These are phyloP conservation scores for Saturnispora silvae DNA, from an alignment of 805 yeast genomes.

Conservation along the genomic window DNA sequence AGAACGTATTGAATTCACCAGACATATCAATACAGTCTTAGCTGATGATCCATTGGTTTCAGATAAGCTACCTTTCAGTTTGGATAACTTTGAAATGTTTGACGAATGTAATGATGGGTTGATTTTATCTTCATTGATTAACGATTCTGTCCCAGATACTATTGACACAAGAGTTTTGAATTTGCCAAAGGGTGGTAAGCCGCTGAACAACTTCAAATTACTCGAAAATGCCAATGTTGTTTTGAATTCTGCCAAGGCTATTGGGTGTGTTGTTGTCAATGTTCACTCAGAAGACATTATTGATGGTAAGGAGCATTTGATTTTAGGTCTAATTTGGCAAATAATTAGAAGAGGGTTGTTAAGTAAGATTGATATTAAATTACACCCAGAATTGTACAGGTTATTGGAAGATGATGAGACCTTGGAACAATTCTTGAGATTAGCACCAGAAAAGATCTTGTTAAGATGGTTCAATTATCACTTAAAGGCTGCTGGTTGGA, in stretches of 20 bases:
- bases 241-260: conserved; percentile 96
- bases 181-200: conserved; percentile 69
- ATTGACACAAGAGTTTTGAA: conserved; percentile 96
- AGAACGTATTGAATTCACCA: conserved; percentile 90
- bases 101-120: conserved; percentile 96
- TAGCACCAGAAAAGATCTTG: conserved; percentile 95
- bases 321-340: conserved; percentile 92
- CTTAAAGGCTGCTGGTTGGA: conserved; percentile 83
- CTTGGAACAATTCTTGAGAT: conserved; percentile 86
- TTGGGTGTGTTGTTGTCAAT: conserved; percentile 96
- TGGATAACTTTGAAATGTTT: conserved; percentile 88
- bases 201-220: conserved; percentile 88
- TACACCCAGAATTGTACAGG: conserved; percentile 94
- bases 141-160: conserved; percentile 97
- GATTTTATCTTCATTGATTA: conserved; percentile 83
- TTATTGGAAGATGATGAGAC: conserved; percentile 94
- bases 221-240: conserved; percentile 96
- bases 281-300: conserved; percentile 91
- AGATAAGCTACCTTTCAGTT: conserved; percentile 76
- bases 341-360: conserved; percentile 92
- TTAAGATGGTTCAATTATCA: conserved; percentile 97
- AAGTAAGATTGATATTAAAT: conserved; percentile 88
- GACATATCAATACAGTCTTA: conserved; percentile 87
- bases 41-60: conserved; percentile 86
- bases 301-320: conserved; percentile 88